phyloP scores from a whole-genome alignment of 148 eudicot species.

The Beta vulgaris region DNA sequence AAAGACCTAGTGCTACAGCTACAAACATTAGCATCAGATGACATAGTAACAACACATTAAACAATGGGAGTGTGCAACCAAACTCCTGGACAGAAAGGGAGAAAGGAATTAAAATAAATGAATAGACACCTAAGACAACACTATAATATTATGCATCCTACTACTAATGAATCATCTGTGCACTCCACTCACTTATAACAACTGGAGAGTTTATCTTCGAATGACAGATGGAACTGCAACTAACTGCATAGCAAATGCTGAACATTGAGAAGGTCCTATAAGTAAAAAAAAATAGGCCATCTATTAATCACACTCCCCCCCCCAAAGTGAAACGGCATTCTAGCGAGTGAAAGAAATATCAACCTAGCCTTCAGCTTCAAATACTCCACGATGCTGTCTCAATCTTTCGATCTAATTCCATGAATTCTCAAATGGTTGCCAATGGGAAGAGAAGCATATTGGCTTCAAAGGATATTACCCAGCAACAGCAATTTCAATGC shows the following conservation, averaged over 20 bases:
- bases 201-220: neutral
- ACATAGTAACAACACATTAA: slow-evolving; percentile 6
- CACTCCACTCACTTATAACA: neutral
- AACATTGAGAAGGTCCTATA: neutral
- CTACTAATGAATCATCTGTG: neutral
- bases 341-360: neutral
- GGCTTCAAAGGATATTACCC: neutral
- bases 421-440: neutral
- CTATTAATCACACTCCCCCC: neutral
- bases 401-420: neutral
- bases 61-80: neutral
- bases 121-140: neutral
- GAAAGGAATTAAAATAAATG: neutral
- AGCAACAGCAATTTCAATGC: too few species aligned
- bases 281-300: neutral
- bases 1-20: slow-evolving; percentile 15
- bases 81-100: neutral
- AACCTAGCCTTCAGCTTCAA: neutral
- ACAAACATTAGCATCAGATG: slow-evolving; percentile 9
- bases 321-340: neutral
- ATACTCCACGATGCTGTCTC: neutral
- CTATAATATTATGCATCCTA: neutral
- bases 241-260: neutral
- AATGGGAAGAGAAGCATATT: neutral
- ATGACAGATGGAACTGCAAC: neutral